These are phyloP conservation scores for Populus hybrid DNA, from an alignment of 441 rosid genomes.

Conservation along the genomic window DNA sequence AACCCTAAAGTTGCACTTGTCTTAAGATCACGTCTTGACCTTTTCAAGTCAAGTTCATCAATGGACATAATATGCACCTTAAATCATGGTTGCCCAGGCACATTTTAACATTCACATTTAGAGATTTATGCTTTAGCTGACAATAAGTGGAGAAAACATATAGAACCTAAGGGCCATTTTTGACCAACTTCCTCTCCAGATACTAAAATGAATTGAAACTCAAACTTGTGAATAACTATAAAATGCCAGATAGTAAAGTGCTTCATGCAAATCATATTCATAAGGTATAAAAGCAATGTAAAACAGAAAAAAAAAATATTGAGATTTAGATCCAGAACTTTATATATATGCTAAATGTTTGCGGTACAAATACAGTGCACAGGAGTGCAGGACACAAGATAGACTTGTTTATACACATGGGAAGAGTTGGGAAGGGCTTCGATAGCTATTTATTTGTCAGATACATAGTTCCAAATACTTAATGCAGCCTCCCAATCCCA, in stretches of 20 bases:
- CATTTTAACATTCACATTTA: background rate
- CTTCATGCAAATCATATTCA: background rate
- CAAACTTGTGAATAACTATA: background rate
- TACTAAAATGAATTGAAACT: background rate
- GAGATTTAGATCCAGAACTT: slow-evolving; percentile 8
- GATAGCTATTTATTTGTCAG: background rate
- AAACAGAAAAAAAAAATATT: background rate
- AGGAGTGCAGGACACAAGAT: background rate
- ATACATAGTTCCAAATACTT: background rate
- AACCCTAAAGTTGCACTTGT: too few species aligned
- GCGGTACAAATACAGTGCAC: background rate
- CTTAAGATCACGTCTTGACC: too few species aligned
- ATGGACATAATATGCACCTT: too few species aligned
- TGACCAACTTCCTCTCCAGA: background rate
- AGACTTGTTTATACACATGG: slow-evolving; percentile 3
- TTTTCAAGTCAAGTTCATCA: too few species aligned
- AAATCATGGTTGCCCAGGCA: too few species aligned
- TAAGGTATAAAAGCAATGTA: background rate
- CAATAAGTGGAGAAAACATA: background rate
- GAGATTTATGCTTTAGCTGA: background rate
- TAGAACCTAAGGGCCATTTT: background rate
- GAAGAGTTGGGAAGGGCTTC: background rate
- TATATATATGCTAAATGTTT: slow-evolving; percentile 13
- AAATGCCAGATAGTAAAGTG: background rate
- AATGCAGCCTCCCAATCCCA: slow-evolving; percentile 23